phyloP scores from a whole-genome alignment of 1,284 basidiomycete genomes.

The Mrakiaceae sp. region DNA sequence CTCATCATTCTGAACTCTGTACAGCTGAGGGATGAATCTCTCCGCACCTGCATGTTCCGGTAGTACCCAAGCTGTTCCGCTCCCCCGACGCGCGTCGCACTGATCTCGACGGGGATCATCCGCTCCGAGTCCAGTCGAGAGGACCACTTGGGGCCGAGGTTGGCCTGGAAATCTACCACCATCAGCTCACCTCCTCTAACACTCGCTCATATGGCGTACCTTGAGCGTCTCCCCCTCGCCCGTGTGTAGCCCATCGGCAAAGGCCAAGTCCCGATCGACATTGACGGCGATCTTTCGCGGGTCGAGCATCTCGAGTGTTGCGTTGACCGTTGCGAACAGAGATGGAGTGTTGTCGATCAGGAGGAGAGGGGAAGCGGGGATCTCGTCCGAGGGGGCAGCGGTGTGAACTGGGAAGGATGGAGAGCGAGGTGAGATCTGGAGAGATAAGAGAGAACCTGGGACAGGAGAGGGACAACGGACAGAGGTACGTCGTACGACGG shows the following conservation, averaged over 20 bases:
- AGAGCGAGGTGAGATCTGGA: background rate
- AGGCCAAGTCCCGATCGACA: slow-evolving; percentile 41
- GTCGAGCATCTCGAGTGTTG: slow-evolving; percentile 31
- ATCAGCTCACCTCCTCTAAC: slow-evolving; percentile 33
- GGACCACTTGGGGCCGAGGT: slow-evolving; percentile 32
- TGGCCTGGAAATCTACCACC: too few relatives aligned
- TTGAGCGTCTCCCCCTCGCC: slow-evolving; percentile 39
- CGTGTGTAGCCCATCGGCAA: slow-evolving; percentile 44
- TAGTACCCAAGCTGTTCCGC: slow-evolving; percentile 39
- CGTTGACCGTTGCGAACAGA: slow-evolving; percentile 36
- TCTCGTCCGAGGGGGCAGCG: slow-evolving; percentile 31
- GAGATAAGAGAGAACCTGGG: slow-evolving; percentile 16
- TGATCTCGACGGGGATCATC: slow-evolving; percentile 43
- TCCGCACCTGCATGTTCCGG: slow-evolving; percentile 28
- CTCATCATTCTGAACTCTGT: background rate
- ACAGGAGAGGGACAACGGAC: slow-evolving; percentile 40
- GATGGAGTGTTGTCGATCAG: slow-evolving; percentile 45
- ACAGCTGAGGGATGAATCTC: background rate
- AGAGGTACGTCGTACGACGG: slow-evolving; percentile 43
- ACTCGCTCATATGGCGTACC: background rate
- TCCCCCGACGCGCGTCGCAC: slow-evolving; percentile 37
- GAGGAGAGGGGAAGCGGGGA: slow-evolving; percentile 31
- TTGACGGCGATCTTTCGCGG: slow-evolving; percentile 42
- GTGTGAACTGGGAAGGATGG: too few relatives aligned
- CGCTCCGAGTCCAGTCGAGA: slow-evolving; percentile 36